Evolutionary conservation across 208 protist genomes (phyloP).

Genomic region (Leishmania tropica): DNA sequence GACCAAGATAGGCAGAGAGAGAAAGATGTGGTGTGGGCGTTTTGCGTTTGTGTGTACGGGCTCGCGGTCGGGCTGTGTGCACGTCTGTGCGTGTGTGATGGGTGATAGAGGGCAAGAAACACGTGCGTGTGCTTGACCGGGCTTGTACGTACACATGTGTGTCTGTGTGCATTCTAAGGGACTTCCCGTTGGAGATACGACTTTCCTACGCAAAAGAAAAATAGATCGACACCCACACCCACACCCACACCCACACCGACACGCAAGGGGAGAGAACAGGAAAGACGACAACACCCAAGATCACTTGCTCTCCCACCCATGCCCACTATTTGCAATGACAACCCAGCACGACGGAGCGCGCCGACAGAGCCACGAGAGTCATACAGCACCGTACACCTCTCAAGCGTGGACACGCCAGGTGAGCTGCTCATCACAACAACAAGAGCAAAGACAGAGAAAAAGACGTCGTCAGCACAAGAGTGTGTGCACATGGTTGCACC

Average conservation of each 20-base stretch:
- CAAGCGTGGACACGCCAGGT: neutral
- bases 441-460: neutral
- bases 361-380: neutral
- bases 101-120: neutral
- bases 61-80: neutral
- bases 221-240: neutral
- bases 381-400: neutral
- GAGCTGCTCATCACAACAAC: neutral
- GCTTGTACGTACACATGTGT: neutral
- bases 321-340: neutral
- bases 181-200: neutral
- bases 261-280: neutral
- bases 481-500: neutral
- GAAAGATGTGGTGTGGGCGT: neutral
- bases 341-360: neutral
- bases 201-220: slow-evolving; percentile 23
- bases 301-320: neutral
- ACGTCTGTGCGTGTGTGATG: neutral
- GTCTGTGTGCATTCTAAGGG: slow-evolving; percentile 1
- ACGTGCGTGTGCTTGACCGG: neutral
- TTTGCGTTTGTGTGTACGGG: neutral
- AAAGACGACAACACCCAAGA: neutral
- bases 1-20: neutral
- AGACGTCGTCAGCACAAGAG: neutral
- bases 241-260: neutral